Conservation (phyloP, 2,329 filamentous ascomycete genomes). For the Fusarium heterosporum region DNA sequence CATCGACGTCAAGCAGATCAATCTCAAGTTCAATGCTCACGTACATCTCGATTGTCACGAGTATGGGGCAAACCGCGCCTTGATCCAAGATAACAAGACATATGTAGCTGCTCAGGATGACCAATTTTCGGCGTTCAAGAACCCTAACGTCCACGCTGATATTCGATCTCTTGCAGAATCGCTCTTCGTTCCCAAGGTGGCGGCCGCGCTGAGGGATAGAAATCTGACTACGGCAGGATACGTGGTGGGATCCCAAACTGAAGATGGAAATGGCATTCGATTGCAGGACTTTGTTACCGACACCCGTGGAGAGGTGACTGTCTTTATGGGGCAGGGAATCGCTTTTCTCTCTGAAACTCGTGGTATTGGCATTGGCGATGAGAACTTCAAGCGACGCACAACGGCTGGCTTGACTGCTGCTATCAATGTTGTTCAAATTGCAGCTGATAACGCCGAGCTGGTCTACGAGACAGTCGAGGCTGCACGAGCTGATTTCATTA, state of each 20-base stretch:
- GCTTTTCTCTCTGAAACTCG: slow-evolving; percentile 49
- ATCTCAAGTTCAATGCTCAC: slow-evolving; percentile 47
- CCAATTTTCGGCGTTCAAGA: slow-evolving; percentile 51
- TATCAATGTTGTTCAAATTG: slow-evolving; percentile 44
- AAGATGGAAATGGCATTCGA: slow-evolving; percentile 37
- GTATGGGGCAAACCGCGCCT: slow-evolving; percentile 36
- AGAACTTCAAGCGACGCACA: slow-evolving; percentile 48
- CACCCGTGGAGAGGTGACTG: slow-evolving; percentile 47
- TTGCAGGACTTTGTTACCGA: slow-evolving; percentile 48
- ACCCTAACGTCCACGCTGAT: slow-evolving; percentile 49
- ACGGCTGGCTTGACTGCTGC: slow-evolving; percentile 47
- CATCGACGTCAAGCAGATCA: slow-evolving; percentile 46
- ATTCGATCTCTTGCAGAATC: slow-evolving; percentile 47
- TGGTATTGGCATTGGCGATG: slow-evolving; percentile 47
- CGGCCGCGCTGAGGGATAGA: slow-evolving; percentile 32
- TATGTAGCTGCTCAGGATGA: slow-evolving; percentile 44
- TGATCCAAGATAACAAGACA: slow-evolving; percentile 28
- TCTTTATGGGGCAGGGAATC: slow-evolving; percentile 46
- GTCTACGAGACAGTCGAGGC: slow-evolving; percentile 45
- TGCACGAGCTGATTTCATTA: slow-evolving; percentile 45
- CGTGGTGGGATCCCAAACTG: slow-evolving; percentile 33
- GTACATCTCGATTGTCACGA: slow-evolving; percentile 51
- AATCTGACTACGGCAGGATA: slow-evolving; percentile 47
- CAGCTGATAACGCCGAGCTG: slow-evolving; percentile 45
- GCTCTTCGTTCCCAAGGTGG: slow-evolving; percentile 46